A percentile compares a stretch with the other conserved stretches of the same genome.
phyloP scores from a whole-genome alignment of 2,329 filamentous ascomycete species.

The Cercospora canescens region DNA sequence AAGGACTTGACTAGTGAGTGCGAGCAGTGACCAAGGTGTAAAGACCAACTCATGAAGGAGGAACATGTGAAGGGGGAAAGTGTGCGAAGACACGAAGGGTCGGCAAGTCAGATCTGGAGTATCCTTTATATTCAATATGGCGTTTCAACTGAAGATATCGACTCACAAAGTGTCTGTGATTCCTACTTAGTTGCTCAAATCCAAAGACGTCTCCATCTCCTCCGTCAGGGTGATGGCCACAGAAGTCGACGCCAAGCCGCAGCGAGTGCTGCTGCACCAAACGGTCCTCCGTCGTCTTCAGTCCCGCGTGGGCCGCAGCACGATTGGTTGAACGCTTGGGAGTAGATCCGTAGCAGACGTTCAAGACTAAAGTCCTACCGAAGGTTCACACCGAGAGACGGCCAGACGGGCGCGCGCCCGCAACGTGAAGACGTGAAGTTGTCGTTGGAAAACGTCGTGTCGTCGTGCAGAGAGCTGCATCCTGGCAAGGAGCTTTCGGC shows the following conservation, averaged over 20 bases:
- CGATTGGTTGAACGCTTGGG: background rate
- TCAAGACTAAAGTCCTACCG: background rate
- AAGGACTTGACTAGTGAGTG: conserved; percentile 30
- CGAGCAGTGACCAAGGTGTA: conserved; percentile 30
- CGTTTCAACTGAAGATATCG: background rate
- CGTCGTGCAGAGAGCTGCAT: background rate
- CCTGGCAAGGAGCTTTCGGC: conserved; percentile 1
- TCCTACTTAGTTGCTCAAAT: background rate
- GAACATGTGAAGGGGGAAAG: background rate
- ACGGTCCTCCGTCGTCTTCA: background rate
- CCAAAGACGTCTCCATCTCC: background rate
- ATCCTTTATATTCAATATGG: background rate
- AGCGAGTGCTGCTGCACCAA: background rate
- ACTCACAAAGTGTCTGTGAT: background rate
- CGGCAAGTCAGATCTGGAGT: background rate
- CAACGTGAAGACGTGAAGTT: conserved; percentile 9
- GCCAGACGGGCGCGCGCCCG: background rate
- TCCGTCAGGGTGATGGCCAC: background rate
- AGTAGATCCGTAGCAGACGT: background rate
- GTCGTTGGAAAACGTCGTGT: background rate
- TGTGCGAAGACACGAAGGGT: background rate
- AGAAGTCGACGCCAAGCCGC: conserved; percentile 9
- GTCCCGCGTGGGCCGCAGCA: background rate
- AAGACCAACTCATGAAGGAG: conserved; percentile 25
- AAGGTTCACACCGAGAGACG: background rate